phyloP scores from a whole-genome alignment of 306 rosid species.

The Inga laurina region DNA sequence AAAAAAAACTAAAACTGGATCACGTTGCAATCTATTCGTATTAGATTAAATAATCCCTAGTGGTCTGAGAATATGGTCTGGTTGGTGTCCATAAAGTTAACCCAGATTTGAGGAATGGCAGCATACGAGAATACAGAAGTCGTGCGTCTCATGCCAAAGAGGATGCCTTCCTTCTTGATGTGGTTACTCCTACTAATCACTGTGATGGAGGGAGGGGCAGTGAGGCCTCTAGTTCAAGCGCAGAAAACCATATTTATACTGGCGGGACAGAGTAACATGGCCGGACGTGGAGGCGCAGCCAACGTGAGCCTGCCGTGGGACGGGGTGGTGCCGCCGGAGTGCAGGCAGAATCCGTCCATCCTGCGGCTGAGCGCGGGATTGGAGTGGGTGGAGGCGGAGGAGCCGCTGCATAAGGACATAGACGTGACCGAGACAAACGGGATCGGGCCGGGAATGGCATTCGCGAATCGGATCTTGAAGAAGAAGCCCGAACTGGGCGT shows the following conservation, averaged over 20 bases:
- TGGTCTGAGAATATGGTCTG: neutral
- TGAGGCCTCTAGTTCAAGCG: constrained; percentile 20
- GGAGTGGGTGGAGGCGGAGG: constrained; percentile 70
- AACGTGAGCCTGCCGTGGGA: constrained; percentile 52
- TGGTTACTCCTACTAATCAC: neutral
- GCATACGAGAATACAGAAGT: neutral
- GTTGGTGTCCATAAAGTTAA: no score
- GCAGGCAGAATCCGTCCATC: constrained; percentile 46
- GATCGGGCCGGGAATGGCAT: constrained; percentile 51
- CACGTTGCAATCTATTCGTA: neutral
- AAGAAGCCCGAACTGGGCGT: constrained; percentile 22
- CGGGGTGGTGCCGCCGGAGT: constrained; percentile 59
- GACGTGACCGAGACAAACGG: constrained; percentile 39
- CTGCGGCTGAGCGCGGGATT: constrained; percentile 49
- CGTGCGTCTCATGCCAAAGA: neutral
- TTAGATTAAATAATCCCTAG: neutral
- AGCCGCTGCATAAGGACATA: constrained; percentile 71
- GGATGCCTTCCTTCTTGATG: constrained; percentile 18
- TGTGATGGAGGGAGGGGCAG: constrained; percentile 16
- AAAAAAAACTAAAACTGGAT: neutral
- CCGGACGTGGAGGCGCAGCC: constrained; percentile 77
- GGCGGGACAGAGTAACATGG: constrained; percentile 99
- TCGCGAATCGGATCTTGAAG: constrained; percentile 38
- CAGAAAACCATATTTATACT: constrained; percentile 55
- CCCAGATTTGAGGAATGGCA: neutral